Conservation (phyloP, 768 basidiomycete species). For the Boletus tylopilopsis region DNA sequence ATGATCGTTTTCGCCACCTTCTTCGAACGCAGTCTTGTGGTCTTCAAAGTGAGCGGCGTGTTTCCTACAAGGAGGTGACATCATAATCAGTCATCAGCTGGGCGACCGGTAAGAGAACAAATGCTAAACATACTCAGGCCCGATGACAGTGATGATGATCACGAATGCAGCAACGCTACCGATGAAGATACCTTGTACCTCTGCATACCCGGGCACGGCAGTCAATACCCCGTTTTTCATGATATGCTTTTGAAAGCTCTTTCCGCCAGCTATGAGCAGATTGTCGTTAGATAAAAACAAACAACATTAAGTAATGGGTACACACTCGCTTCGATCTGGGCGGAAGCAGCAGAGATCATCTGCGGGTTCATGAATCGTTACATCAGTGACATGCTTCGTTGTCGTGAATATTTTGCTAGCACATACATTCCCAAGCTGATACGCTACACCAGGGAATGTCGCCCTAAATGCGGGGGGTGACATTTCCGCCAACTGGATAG, state of each 20-base stretch:
- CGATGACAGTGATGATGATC: slow-evolving; percentile 70
- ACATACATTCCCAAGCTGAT: slow-evolving; percentile 71
- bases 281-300: neutral
- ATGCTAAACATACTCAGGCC: slow-evolving; percentile 60
- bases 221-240: slow-evolving; percentile 36
- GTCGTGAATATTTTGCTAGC: neutral
- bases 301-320: neutral
- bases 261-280: slow-evolving; percentile 51
- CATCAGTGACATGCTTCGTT: neutral
- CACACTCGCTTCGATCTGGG: slow-evolving; percentile 75
- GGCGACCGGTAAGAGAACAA: neutral
- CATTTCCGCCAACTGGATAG: slow-evolving; percentile 80
- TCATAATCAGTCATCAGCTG: neutral
- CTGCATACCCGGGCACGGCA: slow-evolving; percentile 63
- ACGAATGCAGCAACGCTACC: slow-evolving; percentile 79
- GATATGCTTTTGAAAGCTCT: slow-evolving; percentile 50
- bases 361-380: slow-evolving; percentile 15
- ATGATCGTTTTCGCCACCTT: slow-evolving; percentile 58
- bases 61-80: slow-evolving; percentile 42
- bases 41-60: slow-evolving; percentile 84
- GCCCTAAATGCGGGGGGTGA: slow-evolving; percentile 88
- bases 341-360: slow-evolving; percentile 69
- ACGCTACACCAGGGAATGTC: slow-evolving; percentile 82
- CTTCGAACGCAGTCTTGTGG: slow-evolving; percentile 73
- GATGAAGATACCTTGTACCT: slow-evolving; percentile 83